Evolutionary conservation across 768 basidiomycete genomes (phyloP), one percentile per base, ranked within the genome.

Genomic region (Boletus sensibilis): DNA sequence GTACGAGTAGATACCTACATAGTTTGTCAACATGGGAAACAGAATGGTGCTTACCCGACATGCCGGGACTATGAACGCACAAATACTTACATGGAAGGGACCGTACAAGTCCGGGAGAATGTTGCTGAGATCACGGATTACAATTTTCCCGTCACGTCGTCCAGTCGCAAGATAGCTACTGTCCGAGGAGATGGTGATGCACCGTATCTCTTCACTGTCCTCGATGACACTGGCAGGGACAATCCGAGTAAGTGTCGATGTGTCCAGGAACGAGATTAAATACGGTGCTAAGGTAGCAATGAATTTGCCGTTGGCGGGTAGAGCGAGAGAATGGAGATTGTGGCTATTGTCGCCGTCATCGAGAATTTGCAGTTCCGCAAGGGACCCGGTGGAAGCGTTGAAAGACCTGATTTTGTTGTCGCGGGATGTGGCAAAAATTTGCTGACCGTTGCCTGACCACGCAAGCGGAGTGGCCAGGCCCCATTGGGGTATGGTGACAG

Each of bases 401-500:
- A 34, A 34, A 4, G 34, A 12, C 34, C 34, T 34, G 34, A 34
- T 29, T 1, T n/a, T 45, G 3, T 29, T 29, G 43, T 29, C 6
- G 2, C 1, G 0, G 11, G 11, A 45, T 1, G 3, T 7, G 3
- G 43, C 5, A 1, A n/a, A n/a, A 27, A 45, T 29, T 12, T 8
- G 43, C 9, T 29, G 27, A 12, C 18, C 27, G 5, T 44, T 18
- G 6, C 25, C 4, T 6, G 43, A 44, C 27, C 43, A 44, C 1
- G 27, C 43, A 27, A 44, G 10, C 1, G 18, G 43, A 12, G 25
- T 44, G 27, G 7, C 2, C 11, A 11, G 1, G 21, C 0, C 0
- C 27, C 10, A 12, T 0, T 0, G 0, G 0, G 43, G 27, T 6
- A 12, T 12, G 43, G 5, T 12, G n/a, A n/a, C n/a, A 1, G 10